Conservation (phyloP, 1,284 basidiomycete species). For the Malassezia vespertilionis region DNA sequence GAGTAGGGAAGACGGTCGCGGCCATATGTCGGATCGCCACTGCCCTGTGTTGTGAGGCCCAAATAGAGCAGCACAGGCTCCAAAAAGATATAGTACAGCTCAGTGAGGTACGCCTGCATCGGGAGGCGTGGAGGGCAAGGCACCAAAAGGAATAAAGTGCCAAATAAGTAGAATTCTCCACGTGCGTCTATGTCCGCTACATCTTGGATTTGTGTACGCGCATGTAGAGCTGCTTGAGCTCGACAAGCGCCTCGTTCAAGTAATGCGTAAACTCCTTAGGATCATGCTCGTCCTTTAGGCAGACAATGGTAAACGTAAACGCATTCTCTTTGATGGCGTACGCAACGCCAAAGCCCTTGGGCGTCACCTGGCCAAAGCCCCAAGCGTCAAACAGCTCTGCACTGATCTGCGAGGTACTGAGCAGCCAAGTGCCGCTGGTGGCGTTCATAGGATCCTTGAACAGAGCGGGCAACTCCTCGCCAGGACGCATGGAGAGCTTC, state of each 20-base stretch:
- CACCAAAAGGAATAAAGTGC: too few species aligned
- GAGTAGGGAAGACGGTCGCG: conserved; percentile 30
- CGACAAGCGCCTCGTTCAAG: conserved; percentile 46
- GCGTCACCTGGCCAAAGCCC: conserved; percentile 87
- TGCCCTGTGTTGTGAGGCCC: conserved; percentile 24
- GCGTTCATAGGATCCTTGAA: conserved; percentile 68
- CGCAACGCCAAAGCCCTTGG: conserved; percentile 83
- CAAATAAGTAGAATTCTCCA: too few species aligned
- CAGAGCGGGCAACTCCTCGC: conserved; percentile 65
- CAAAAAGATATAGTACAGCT: conserved; percentile 29
- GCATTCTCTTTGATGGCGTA: conserved; percentile 81
- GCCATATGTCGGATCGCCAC: conserved; percentile 41
- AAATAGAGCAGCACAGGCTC: conserved; percentile 38
- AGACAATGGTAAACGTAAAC: conserved; percentile 87
- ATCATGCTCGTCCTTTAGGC: conserved; percentile 55
- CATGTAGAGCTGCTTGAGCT: conserved; percentile 40
- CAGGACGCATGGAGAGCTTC: conserved; percentile 67
- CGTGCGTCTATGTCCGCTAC: too few species aligned
- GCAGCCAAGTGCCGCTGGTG: conserved; percentile 73
- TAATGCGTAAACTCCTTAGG: conserved; percentile 51
- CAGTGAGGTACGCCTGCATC: too few species aligned
- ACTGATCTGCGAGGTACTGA: conserved; percentile 80
- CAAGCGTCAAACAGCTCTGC: conserved; percentile 77
- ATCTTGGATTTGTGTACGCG: conserved; percentile 20
- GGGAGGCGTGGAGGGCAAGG: too few species aligned